Percentiles rank a stretch among this genome's conserved stretches.
Conservation (phyloP, 2,329 filamentous ascomycete genomes). For the Elsinoe necatrix region DNA sequence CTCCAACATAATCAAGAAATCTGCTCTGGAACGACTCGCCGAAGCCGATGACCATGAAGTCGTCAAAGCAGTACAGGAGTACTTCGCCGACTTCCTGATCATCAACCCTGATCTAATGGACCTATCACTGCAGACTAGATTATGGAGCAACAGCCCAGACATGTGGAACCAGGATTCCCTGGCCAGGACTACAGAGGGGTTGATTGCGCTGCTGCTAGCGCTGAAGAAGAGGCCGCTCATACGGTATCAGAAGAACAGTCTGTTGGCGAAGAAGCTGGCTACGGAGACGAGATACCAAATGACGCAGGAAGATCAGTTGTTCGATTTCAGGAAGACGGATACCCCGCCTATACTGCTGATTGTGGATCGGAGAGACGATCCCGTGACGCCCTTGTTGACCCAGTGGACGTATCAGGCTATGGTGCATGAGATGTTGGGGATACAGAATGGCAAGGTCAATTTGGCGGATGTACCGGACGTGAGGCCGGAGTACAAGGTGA, state of each 20-base stretch:
- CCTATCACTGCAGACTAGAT: conserved; percentile 61
- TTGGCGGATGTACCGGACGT: conserved; percentile 76
- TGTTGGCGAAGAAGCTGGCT: conserved; percentile 84
- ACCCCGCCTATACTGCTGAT: conserved; percentile 88
- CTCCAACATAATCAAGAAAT: conserved; percentile 96
- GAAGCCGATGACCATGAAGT: conserved; percentile 98
- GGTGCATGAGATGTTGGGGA: conserved; percentile 92
- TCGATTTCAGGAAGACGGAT: conserved; percentile 91
- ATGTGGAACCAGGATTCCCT: conserved; percentile 85
- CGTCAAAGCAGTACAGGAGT: conserved; percentile 86
- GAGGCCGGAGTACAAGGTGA: conserved; percentile 66
- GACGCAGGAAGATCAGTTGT: conserved; percentile 90
- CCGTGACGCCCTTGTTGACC: conserved; percentile 84
- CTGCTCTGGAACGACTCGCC: conserved; percentile 81
- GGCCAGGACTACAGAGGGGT: conserved; percentile 76
- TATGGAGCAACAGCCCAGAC: conserved; percentile 78
- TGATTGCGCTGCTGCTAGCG: conserved; percentile 74
- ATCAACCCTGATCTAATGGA: conserved; percentile 92
- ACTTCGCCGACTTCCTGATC: conserved; percentile 92
- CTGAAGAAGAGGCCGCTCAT: conserved; percentile 96
- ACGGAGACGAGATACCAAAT: conserved; percentile 88
- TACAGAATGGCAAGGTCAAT: conserved; percentile 89
- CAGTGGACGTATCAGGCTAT: conserved; percentile 99
- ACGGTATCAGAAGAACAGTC: conserved; percentile 83
- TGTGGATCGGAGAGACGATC: conserved; percentile 85